Conservation (phyloP, 1,139 yeast genomes). For the Pichia cactophila region DNA sequence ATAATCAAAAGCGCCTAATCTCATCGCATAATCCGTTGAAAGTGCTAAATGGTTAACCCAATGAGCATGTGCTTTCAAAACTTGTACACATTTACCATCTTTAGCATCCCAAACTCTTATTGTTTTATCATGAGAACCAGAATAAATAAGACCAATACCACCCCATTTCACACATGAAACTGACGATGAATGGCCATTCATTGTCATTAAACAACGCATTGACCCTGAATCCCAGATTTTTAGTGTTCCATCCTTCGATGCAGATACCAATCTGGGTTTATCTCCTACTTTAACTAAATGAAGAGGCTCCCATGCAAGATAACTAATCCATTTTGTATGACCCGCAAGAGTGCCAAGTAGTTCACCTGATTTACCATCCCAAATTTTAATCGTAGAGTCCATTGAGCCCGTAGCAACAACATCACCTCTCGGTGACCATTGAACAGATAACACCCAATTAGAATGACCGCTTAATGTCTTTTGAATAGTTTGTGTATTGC, state of each 20-base stretch:
- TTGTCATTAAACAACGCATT: constrained; percentile 57
- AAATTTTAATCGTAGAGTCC: constrained; percentile 82
- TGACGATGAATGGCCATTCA: constrained; percentile 83
- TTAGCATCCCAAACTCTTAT: constrained; percentile 88
- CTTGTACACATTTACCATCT: constrained; percentile 70
- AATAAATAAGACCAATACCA: constrained; percentile 76
- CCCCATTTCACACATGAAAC: constrained; percentile 97
- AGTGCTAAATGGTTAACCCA: constrained; percentile 95
- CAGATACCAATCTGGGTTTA: constrained; percentile 71
- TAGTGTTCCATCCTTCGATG: constrained; percentile 87
- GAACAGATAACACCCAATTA: constrained; percentile 92
- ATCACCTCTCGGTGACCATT: constrained; percentile 90
- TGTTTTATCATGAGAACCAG: constrained; percentile 93
- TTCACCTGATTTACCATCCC: constrained; percentile 77
- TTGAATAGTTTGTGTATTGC: constrained; percentile 88
- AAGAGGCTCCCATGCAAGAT: constrained; percentile 90
- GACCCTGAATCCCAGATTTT: constrained; percentile 86
- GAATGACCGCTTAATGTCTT: constrained; percentile 76
- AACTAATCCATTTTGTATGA: constrained; percentile 84
- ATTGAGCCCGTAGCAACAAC: constrained; percentile 92
- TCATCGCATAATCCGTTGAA: constrained; percentile 80
- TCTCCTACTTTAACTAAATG: constrained; percentile 65
- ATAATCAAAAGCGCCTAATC: constrained; percentile 78
- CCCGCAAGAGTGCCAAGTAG: constrained; percentile 74
- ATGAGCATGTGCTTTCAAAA: constrained; percentile 85